A percentile compares a stretch with the other conserved stretches of the same genome.
Evolutionary conservation across 208 protist genomes (phyloP).

Genomic region (Wallacemonas collosoma): DNA sequence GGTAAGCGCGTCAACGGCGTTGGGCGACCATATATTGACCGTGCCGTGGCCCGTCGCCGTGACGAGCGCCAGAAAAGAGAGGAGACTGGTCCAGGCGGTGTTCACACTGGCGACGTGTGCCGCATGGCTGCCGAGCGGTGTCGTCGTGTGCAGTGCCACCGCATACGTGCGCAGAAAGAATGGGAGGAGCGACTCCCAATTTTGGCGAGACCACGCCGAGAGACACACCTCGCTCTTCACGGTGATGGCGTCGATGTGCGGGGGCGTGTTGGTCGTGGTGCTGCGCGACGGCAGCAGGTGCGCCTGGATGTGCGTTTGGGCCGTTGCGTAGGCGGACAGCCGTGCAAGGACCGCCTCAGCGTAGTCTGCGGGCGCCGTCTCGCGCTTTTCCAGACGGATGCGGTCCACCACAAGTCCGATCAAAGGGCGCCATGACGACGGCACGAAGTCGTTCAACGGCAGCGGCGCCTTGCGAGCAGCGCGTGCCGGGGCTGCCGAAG

Average conservation of each 20-base stretch:
- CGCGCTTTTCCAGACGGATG: slow-evolving; percentile 26
- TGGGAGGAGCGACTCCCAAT: slow-evolving; percentile 30
- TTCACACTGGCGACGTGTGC: slow-evolving; percentile 31
- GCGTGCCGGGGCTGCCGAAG: neutral
- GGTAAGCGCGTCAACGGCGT: neutral
- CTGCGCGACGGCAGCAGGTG: neutral
- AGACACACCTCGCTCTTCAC: too few species aligned
- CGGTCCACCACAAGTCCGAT: slow-evolving; percentile 31
- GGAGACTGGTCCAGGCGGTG: slow-evolving; percentile 29
- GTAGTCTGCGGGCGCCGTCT: slow-evolving; percentile 26
- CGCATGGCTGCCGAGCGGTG: slow-evolving; percentile 35
- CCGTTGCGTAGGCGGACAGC: slow-evolving; percentile 14
- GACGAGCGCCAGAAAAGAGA: slow-evolving; percentile 28
- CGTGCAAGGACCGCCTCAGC: slow-evolving; percentile 19
- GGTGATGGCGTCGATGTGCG: too few species aligned
- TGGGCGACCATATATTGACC: slow-evolving; percentile 14
- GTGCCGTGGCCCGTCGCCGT: neutral
- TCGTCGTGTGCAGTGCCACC: slow-evolving; percentile 22
- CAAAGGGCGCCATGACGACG: slow-evolving; percentile 12
- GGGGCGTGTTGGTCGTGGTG: too few species aligned
- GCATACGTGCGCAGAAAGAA: slow-evolving; percentile 37
- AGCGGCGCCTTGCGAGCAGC: neutral
- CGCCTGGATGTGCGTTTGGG: neutral
- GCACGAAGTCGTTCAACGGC: slow-evolving; percentile 12
- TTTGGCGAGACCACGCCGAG: slow-evolving; percentile 3